A percentile compares a stretch with the other conserved stretches of the same genome.
These are phyloP conservation scores for Lasiosphaeris hirsuta DNA, from an alignment of 495 filamentous ascomycete genomes.

Conservation along the genomic window DNA sequence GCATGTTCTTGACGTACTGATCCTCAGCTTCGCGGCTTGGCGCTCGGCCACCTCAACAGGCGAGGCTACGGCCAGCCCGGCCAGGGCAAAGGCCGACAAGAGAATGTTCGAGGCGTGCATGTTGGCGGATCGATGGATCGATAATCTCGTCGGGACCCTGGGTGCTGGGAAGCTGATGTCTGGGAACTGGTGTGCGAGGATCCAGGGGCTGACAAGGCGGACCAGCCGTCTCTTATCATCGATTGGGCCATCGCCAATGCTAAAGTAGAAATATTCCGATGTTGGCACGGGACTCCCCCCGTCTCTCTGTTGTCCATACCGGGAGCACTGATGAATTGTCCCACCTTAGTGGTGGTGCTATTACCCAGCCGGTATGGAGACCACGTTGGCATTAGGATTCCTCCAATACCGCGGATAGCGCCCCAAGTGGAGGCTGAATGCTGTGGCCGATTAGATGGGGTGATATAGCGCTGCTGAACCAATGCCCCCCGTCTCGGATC, in stretches of 20 bases:
- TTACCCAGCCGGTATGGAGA: neutral
- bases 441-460: neutral
- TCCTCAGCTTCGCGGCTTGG: constrained; percentile 20
- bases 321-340: neutral
- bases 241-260: too few relatives aligned
- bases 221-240: too few relatives aligned
- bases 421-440: constrained; percentile 3
- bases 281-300: too few relatives aligned
- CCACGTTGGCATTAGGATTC: too few relatives aligned
- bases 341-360: neutral
- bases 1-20: constrained; percentile 7
- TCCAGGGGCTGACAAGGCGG: too few relatives aligned
- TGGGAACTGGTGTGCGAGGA: too few relatives aligned
- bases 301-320: too few relatives aligned
- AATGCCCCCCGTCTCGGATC: constrained; percentile 4
- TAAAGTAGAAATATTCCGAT: too few relatives aligned
- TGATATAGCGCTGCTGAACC: neutral
- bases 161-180: neutral
- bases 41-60: constrained; percentile 20
- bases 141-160: neutral
- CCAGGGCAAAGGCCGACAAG: constrained; percentile 10
- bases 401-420: too few relatives aligned
- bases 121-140: neutral
- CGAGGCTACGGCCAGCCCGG: constrained; percentile 10
- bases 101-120: constrained; percentile 16